A percentile compares a stretch with the other conserved stretches of the same genome.
These are phyloP conservation scores for Zea luxurians DNA, from an alignment of 176 grass and related monocot species.

Conservation along the genomic window DNA sequence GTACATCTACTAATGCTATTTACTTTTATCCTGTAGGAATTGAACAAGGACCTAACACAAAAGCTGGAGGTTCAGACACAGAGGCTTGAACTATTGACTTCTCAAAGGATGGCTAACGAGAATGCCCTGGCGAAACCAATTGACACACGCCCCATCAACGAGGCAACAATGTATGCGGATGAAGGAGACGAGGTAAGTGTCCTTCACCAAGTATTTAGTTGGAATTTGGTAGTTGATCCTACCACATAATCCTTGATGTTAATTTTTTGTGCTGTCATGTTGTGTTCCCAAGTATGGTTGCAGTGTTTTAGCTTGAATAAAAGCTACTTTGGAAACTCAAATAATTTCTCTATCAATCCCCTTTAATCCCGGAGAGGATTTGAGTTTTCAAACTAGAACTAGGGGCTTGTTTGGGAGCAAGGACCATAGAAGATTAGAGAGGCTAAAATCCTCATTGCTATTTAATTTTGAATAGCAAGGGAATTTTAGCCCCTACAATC, in stretches of 20 bases:
- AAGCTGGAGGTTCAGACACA: slow-evolving; percentile 95
- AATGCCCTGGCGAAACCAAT: slow-evolving; percentile 60
- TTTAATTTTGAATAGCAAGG: too few species aligned
- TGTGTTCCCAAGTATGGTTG: neutral
- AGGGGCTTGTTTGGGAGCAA: neutral
- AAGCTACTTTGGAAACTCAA: neutral
- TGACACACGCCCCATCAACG: slow-evolving; percentile 55
- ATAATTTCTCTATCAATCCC: too few species aligned
- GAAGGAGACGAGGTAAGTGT: slow-evolving; percentile 93
- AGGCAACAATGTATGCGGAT: slow-evolving; percentile 86
- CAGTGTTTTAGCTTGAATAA: neutral
- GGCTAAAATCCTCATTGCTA: too few species aligned
- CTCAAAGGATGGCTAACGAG: slow-evolving; percentile 75
- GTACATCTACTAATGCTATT: slow-evolving; percentile 31
- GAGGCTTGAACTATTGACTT: slow-evolving; percentile 75
- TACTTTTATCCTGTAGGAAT: slow-evolving; percentile 56
- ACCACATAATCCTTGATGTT: neutral
- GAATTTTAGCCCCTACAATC: too few species aligned
- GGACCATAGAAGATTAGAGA: neutral
- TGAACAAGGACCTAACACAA: slow-evolving; percentile 90
- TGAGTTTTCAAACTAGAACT: too few species aligned
- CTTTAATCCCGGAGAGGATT: too few species aligned
- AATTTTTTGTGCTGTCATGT: neutral
- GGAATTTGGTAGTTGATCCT: neutral
- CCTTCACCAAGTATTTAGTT: neutral